Percentiles rank a stretch among this genome's conserved stretches.
These are phyloP conservation scores for Saccharomycopsis capsularis DNA, from an alignment of 805 yeast species.

Conservation along the genomic window DNA sequence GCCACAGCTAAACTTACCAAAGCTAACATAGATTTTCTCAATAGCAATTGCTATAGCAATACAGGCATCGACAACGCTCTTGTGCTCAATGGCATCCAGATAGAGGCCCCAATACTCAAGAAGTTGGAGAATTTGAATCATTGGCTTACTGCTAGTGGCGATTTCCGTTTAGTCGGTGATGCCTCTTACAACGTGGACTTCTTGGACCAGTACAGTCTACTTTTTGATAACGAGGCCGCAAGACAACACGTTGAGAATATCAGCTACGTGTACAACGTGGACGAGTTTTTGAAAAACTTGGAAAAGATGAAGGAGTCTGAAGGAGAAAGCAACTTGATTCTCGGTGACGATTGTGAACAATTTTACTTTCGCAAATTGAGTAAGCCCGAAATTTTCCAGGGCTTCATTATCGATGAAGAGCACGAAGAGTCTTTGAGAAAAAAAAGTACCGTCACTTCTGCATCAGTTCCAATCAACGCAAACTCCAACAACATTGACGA, in stretches of 20 bases:
- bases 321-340: conserved; percentile 4
- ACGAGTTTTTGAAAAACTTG: conserved; percentile 2
- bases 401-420: not conserved
- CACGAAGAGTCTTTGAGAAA: not conserved
- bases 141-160: too few species aligned
- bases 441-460: not conserved
- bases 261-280: conserved; percentile 18
- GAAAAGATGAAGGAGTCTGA: not conserved
- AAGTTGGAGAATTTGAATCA: too few species aligned
- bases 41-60: not conserved
- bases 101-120: too few species aligned
- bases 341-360: conserved; percentile 21
- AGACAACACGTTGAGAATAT: conserved; percentile 19
- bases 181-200: conserved; percentile 4
- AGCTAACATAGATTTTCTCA: not conserved
- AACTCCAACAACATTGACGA: not conserved
- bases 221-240: not conserved
- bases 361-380: conserved; percentile 12
- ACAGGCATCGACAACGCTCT: too few species aligned
- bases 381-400: not conserved
- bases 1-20: not conserved
- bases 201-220: conserved; percentile 6
- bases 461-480: not conserved
- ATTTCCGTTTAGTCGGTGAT: not conserved
- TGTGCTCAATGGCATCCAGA: too few species aligned